Percentiles rank a stretch among this genome's conserved stretches.
phyloP scores from a whole-genome alignment of 202 grass and related monocot genomes.

The Digitaria exilis region DNA sequence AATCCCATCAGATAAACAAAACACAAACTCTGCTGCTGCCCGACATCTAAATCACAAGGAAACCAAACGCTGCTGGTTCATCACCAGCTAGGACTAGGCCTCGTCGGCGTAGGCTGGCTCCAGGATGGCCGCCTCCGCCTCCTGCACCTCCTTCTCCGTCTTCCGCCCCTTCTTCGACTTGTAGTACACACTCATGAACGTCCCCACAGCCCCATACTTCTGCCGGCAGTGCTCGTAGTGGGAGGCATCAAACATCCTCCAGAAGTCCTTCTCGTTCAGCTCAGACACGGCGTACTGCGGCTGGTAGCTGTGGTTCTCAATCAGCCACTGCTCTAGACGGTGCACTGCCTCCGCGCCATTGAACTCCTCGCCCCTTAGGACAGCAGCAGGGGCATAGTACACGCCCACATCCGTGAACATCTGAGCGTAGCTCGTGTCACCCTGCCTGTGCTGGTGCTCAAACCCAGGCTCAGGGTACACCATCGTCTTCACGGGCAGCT shows the following conservation, averaged over 20 bases:
- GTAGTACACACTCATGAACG: slow-evolving; percentile 95
- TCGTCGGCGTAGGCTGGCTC: slow-evolving; percentile 72
- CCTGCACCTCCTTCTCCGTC: slow-evolving; percentile 94
- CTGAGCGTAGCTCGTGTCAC: slow-evolving; percentile 78
- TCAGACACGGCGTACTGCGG: slow-evolving; percentile 88
- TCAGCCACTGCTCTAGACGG: slow-evolving; percentile 79
- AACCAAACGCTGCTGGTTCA: background rate
- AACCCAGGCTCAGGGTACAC: slow-evolving; percentile 82
- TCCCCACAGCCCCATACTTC: slow-evolving; percentile 73
- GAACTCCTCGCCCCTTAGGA: slow-evolving; percentile 71
- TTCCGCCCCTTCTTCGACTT: slow-evolving; percentile 93
- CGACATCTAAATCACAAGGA: background rate
- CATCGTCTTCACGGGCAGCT: slow-evolving; percentile 85
- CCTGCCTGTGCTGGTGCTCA: slow-evolving; percentile 74
- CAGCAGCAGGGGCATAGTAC: slow-evolving; percentile 71
- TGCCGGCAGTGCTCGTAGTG: slow-evolving; percentile 78
- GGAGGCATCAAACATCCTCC: slow-evolving; percentile 83
- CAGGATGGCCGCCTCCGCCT: slow-evolving; percentile 80
- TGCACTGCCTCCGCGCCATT: slow-evolving; percentile 60
- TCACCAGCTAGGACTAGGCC: background rate
- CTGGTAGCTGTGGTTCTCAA: slow-evolving; percentile 91
- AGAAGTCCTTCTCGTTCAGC: slow-evolving; percentile 92
- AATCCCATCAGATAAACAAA: background rate
- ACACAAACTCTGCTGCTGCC: background rate
- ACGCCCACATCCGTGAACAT: slow-evolving; percentile 90